phyloP scores from a whole-genome alignment of 345 rosid species.

The Trapa incisa region DNA sequence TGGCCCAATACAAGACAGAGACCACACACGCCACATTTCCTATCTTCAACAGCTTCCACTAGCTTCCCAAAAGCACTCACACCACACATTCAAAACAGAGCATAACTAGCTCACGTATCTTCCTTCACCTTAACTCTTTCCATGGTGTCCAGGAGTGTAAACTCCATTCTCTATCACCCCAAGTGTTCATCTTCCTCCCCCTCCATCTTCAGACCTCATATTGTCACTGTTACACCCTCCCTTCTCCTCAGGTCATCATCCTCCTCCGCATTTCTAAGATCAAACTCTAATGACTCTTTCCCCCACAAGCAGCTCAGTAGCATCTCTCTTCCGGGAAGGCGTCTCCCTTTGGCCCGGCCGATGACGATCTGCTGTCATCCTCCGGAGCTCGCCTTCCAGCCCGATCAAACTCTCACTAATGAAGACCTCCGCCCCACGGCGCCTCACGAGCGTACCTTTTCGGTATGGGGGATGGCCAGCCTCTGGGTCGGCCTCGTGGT shows the following conservation, averaged over 20 bases:
- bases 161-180: conserved; percentile 37
- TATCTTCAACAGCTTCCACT: background rate
- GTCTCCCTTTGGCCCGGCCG: conserved; percentile 9
- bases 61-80: background rate
- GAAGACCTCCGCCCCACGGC: conserved; percentile 79
- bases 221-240: conserved; percentile 13
- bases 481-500: conserved; percentile 95
- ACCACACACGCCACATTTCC: background rate
- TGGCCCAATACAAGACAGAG: background rate
- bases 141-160: conserved; percentile 48
- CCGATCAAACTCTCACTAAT: conserved; percentile 56
- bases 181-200: conserved; percentile 1
- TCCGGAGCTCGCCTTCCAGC: conserved; percentile 18
- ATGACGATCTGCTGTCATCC: conserved; percentile 22
- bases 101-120: conserved; percentile 1
- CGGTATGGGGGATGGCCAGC: conserved; percentile 77
- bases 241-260: conserved; percentile 3
- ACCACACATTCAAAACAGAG: background rate
- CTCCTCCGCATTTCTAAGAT: background rate
- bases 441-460: conserved; percentile 43
- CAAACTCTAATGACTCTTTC: conserved; percentile 4
- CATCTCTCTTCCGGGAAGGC: conserved; percentile 2
- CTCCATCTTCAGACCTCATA: conserved; percentile 14
- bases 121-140: conserved; percentile 8
- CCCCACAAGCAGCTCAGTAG: conserved; percentile 2